Evolutionary conservation across 2,329 filamentous ascomycete genomes (phyloP).

Genomic region (Tetracladium maxilliforme): DNA sequence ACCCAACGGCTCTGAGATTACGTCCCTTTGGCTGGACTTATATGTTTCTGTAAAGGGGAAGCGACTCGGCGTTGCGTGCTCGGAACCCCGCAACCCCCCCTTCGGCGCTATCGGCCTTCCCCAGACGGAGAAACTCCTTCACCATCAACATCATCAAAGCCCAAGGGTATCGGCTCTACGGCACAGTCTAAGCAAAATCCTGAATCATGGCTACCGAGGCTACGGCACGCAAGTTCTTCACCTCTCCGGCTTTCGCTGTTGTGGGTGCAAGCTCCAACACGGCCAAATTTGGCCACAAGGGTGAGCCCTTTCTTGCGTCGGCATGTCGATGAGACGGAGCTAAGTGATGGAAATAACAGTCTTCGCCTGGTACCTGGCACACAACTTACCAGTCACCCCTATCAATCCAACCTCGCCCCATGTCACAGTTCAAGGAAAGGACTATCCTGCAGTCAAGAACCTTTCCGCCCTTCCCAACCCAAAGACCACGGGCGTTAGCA

Average conservation of each 20-base stretch:
- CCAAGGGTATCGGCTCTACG: too few relatives aligned
- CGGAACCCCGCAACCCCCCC: too few relatives aligned
- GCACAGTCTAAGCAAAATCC: too few relatives aligned
- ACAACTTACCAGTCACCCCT: conserved; percentile 63
- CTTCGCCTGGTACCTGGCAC: conserved; percentile 75
- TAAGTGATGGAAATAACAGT: conserved; percentile 34
- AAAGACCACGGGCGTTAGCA: conserved; percentile 57
- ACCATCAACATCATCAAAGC: too few relatives aligned
- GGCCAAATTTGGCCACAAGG: conserved; percentile 77
- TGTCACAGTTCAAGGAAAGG: conserved; percentile 38
- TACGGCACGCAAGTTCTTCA: conserved; percentile 66
- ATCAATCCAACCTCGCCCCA: conserved; percentile 60
- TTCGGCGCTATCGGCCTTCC: too few relatives aligned
- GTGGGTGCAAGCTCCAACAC: conserved; percentile 79
- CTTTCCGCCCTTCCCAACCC: conserved; percentile 53
- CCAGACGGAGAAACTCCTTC: too few relatives aligned
- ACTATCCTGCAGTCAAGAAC: conserved; percentile 49
- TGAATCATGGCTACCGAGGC: conserved; percentile 48
- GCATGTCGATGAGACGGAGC: conserved; percentile 1
- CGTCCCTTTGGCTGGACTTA: too few relatives aligned
- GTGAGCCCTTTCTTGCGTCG: conserved; percentile 27
- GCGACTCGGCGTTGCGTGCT: too few relatives aligned
- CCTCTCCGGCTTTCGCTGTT: conserved; percentile 67
- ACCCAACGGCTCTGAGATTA: too few relatives aligned
- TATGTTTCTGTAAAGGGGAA: too few relatives aligned